Percentiles rank a stretch among this genome's conserved stretches.
Conservation (phyloP, 2,329 filamentous ascomycete genomes). For the Pyricularia grisea region DNA sequence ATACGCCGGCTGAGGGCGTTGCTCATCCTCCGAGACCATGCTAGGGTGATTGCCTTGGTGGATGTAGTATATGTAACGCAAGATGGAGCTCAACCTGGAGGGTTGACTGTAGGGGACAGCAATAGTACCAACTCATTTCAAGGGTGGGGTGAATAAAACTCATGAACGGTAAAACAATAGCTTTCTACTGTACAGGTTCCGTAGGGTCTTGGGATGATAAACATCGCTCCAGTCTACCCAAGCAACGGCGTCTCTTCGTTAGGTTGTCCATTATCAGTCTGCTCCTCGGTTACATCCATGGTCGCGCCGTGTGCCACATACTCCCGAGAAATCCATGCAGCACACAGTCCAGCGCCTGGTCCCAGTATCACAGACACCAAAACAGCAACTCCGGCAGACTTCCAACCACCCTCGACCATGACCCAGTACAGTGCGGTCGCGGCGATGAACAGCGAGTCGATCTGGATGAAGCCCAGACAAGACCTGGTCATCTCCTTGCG, state of each 20-base stretch:
- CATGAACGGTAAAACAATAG: not conserved
- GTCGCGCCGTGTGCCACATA: not conserved
- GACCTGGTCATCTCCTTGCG: constrained; percentile 39
- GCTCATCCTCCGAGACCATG: not conserved
- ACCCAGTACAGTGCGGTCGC: constrained; percentile 44
- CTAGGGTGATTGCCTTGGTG: not conserved
- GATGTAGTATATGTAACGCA: too few species aligned
- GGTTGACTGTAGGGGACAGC: too few species aligned
- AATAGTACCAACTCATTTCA: too few species aligned
- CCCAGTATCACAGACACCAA: constrained; percentile 19
- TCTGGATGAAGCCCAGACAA: constrained; percentile 33
- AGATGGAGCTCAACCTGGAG: too few species aligned
- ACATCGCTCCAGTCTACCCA: constrained; percentile 6
- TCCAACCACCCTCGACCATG: constrained; percentile 38
- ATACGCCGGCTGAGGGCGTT: not conserved
- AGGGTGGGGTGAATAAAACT: not conserved
- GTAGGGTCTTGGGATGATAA: not conserved
- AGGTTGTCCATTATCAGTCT: not conserved
- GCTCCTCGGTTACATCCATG: not conserved
- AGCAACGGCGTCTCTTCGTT: constrained; percentile 20
- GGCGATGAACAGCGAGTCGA: constrained; percentile 34
- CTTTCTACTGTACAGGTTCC: not conserved
- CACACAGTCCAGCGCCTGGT: constrained; percentile 25
- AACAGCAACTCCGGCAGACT: constrained; percentile 17
- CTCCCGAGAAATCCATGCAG: constrained; percentile 23